phyloP scores from a whole-genome alignment of 140 eudicot species.

The Ambrosia hybrid region DNA sequence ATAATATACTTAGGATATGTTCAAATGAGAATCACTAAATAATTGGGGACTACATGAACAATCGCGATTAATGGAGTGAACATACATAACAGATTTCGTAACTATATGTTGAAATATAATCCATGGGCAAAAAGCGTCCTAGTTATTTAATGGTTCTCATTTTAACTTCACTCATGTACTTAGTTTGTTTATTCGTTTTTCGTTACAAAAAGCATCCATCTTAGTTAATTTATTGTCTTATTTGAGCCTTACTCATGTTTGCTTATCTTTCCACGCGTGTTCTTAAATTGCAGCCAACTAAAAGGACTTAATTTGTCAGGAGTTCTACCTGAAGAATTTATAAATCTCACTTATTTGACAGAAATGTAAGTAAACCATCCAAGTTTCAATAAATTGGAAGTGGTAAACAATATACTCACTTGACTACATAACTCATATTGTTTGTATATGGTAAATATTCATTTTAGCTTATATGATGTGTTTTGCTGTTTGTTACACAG shows the following conservation, averaged over 20 bases:
- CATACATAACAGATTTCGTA: too few species aligned
- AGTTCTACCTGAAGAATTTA: constrained; percentile 68
- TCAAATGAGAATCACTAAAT: neutral
- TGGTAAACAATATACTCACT: neutral
- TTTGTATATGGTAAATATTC: neutral
- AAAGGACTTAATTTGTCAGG: constrained; percentile 79
- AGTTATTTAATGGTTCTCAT: constrained; percentile 5
- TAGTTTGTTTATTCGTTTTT: neutral
- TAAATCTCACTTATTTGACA: constrained; percentile 48
- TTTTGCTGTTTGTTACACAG: constrained; percentile 38
- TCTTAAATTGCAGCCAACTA: constrained; percentile 50
- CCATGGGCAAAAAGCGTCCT: too few species aligned
- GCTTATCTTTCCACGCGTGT: neutral
- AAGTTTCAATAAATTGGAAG: constrained; percentile 1
- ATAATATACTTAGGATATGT: neutral
- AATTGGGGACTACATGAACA: too few species aligned
- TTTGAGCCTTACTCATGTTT: too few species aligned
- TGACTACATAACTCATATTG: neutral
- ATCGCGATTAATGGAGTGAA: too few species aligned
- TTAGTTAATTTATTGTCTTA: neutral
- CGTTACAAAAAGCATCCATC: neutral
- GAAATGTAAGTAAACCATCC: constrained; percentile 56
- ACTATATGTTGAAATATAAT: too few species aligned
- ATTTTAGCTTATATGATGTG: neutral
- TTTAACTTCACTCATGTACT: neutral